These are phyloP conservation scores for Ochetophila trinervis DNA, from an alignment of 306 rosid genomes.

Conservation along the genomic window DNA sequence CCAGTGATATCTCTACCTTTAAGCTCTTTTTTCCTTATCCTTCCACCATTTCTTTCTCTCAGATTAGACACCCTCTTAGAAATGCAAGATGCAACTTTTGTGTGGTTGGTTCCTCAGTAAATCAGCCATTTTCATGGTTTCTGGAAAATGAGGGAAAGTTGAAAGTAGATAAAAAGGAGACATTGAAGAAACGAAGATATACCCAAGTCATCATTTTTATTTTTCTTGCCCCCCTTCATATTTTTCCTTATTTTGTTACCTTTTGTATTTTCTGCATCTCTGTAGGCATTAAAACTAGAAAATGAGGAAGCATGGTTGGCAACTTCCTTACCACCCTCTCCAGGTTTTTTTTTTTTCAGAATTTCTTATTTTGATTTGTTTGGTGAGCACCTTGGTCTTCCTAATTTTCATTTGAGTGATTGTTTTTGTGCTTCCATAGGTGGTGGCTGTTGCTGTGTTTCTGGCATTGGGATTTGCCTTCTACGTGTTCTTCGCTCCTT, in stretches of 20 bases:
- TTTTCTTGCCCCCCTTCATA: too few species aligned
- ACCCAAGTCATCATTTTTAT: constrained; percentile 21
- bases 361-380: constrained; percentile 7
- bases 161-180: constrained; percentile 14
- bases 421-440: constrained; percentile 37
- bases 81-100: constrained; percentile 16
- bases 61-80: constrained; percentile 16
- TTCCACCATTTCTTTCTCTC: constrained; percentile 3
- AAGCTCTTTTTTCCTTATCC: constrained; percentile 23
- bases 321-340: constrained; percentile 94
- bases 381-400: constrained; percentile 8
- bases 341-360: constrained; percentile 55
- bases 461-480: constrained; percentile 93
- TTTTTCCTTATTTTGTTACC: constrained; percentile 13
- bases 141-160: constrained; percentile 35
- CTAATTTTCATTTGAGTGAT: neutral
- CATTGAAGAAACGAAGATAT: constrained; percentile 1
- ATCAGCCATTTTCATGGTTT: constrained; percentile 38
- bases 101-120: constrained; percentile 27
- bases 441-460: constrained; percentile 97
- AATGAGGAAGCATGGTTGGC: constrained; percentile 98
- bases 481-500: constrained; percentile 97
- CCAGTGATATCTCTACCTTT: constrained; percentile 46
- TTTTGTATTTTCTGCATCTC: constrained; percentile 10
- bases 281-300: constrained; percentile 32